Evolutionary conservation across 768 basidiomycete genomes (phyloP).

Genomic region (Butyriboletus loyo): DNA sequence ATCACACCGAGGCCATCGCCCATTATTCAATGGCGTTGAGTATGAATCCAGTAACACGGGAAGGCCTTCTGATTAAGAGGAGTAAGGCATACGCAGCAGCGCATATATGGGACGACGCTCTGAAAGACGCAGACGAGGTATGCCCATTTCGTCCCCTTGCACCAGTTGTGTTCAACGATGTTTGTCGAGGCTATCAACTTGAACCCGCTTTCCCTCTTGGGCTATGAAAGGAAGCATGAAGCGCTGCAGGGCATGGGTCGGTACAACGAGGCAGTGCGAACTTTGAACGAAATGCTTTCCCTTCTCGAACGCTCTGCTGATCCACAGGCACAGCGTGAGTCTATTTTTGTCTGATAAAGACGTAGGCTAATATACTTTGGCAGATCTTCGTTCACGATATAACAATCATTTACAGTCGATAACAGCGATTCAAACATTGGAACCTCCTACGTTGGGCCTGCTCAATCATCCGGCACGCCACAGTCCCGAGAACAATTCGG

Average conservation of each 20-base stretch:
- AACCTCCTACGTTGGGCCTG: neutral
- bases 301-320: neutral
- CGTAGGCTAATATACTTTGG: neutral
- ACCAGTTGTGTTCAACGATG: neutral
- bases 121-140: slow-evolving; percentile 7
- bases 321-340: neutral
- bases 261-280: neutral
- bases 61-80: slow-evolving; percentile 2
- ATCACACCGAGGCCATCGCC: slow-evolving; percentile 1
- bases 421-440: neutral
- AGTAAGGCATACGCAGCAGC: neutral
- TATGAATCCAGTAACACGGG: neutral
- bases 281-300: neutral
- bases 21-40: neutral
- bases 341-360: neutral
- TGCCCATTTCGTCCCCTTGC: neutral
- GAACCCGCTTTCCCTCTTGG: neutral
- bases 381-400: neutral
- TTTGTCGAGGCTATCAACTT: neutral
- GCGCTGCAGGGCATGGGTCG: slow-evolving; percentile 13
- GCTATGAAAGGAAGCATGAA: slow-evolving; percentile 1
- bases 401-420: neutral
- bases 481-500: neutral
- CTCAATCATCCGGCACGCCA: neutral
- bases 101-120: neutral